Evolutionary conservation across 192 early-diverging fungal species (phyloP), one percentile per base, ranked within the genome.

Genomic region (Jimgerdemannia flammicorona): DNA sequence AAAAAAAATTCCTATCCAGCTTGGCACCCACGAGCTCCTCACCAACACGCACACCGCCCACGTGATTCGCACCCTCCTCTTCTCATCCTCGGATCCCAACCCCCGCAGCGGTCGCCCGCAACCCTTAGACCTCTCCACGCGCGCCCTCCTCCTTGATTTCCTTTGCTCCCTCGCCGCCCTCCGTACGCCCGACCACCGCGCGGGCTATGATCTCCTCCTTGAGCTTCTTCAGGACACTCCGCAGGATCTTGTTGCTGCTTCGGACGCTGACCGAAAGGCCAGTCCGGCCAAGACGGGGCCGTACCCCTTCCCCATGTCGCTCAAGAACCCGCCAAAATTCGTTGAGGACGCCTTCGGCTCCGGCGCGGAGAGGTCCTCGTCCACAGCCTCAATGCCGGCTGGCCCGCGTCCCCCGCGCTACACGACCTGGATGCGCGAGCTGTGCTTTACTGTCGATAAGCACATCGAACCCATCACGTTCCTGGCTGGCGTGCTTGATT

Each of bases 391-490:
- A 9, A 19, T 0, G 9, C 6, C 40, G 29, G 9, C 19, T 0
- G 67, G 67, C 67, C 67, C 67, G 40, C 67, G 29, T 6, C 2
- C 67, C 18, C 67, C 67, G 19, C 67, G 81, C 3, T 83, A 79
- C 44, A 77, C 81, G 4, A 73, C 75, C 39, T 83, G 81, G 81
- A 83, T 83, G 81, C 75, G 78, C 3, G 81, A 83, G 63, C 65
- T 83, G 42, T 73, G 76, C 19, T 79, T 74, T 66, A 83, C 78
- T 0, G 75, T 77, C 2, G 81, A 83, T 44, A 70, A 74, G 14
- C 73, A 79, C 39, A 83, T 83, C 19, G 81, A 83, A 43, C 75
- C 81, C 17, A 79, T 83, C 49, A 83, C 81, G 1, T 83, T 79
- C 41, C 64, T 83, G 42, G 72, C 81, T 3, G 77, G 79, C 44